phyloP scores from a whole-genome alignment of 495 filamentous ascomycete genomes.

The Baudoinia panamericana region DNA sequence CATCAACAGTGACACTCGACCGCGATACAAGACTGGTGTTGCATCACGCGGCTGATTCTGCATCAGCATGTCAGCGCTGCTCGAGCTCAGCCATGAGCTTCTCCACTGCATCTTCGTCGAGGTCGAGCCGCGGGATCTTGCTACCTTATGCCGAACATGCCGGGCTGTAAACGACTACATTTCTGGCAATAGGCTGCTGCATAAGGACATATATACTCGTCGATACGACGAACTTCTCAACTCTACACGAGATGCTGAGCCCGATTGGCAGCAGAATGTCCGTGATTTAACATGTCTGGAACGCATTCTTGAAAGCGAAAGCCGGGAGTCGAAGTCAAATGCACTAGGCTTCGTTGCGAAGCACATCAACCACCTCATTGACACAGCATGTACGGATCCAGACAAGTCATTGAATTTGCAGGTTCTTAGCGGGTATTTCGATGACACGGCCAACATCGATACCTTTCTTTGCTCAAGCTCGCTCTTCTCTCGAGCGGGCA shows the following conservation, averaged over 20 bases:
- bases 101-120: conserved; percentile 42
- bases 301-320: conserved; percentile 29
- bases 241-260: conserved; percentile 20
- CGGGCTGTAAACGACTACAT: conserved; percentile 37
- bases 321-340: conserved; percentile 29
- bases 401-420: conserved; percentile 24
- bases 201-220: conserved; percentile 37
- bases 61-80: conserved; percentile 21
- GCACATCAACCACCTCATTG: conserved; percentile 23
- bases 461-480: conserved; percentile 40
- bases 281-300: conserved; percentile 37
- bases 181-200: conserved; percentile 38
- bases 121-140: conserved; percentile 42
- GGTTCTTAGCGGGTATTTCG: conserved; percentile 26
- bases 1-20: too few relatives aligned
- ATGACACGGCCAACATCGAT: conserved; percentile 28
- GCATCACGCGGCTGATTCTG: too few relatives aligned
- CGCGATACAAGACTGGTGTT: too few relatives aligned
- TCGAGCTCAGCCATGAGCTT: conserved; percentile 39
- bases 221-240: conserved; percentile 32
- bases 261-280: conserved; percentile 40
- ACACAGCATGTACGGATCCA: conserved; percentile 13
- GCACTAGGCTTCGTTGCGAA: conserved; percentile 12
- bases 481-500: conserved; percentile 38
- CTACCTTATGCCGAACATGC: conserved; percentile 35